These are phyloP conservation scores for Aspergillus puulaauensis DNA, from an alignment of 2,329 filamentous ascomycete species.

Conservation along the genomic window DNA sequence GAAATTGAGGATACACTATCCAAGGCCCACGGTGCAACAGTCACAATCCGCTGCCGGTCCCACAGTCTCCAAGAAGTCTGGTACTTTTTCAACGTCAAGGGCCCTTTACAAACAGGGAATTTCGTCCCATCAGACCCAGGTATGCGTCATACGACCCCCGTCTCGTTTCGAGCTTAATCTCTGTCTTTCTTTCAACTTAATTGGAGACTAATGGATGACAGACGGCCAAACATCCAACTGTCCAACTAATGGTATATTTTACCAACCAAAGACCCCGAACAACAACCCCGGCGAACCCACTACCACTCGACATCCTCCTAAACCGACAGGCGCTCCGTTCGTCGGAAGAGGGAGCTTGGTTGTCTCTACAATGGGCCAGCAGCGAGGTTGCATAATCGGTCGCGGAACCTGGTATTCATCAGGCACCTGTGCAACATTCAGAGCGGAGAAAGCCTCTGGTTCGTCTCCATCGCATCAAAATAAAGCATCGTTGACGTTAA, in stretches of 20 bases:
- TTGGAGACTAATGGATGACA: not conserved
- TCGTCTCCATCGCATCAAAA: slow-evolving; percentile 5
- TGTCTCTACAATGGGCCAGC: slow-evolving; percentile 42
- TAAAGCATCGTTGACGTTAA: not conserved
- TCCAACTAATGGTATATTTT: slow-evolving; percentile 61
- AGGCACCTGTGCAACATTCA: slow-evolving; percentile 65
- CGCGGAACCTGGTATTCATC: slow-evolving; percentile 66
- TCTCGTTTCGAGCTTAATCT: not conserved
- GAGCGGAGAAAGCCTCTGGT: slow-evolving; percentile 29
- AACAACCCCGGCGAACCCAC: slow-evolving; percentile 31
- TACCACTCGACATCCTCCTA: slow-evolving; percentile 32
- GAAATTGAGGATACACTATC: slow-evolving; percentile 61
- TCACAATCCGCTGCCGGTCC: slow-evolving; percentile 58
- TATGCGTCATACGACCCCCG: slow-evolving; percentile 13
- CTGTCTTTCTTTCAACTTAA: not conserved
- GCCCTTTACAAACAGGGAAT: slow-evolving; percentile 39
- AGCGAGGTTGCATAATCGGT: slow-evolving; percentile 65
- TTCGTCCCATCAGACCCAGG: slow-evolving; percentile 37
- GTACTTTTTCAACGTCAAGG: slow-evolving; percentile 64
- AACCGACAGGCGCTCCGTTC: slow-evolving; percentile 46
- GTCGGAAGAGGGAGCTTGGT: slow-evolving; percentile 62
- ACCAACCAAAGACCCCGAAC: slow-evolving; percentile 58
- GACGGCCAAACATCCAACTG: slow-evolving; percentile 64
- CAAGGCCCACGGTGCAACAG: slow-evolving; percentile 53
- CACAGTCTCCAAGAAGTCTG: slow-evolving; percentile 55